Conservation (phyloP, 129 eudicot species). For the carrot (Daucus carota) region DNA sequence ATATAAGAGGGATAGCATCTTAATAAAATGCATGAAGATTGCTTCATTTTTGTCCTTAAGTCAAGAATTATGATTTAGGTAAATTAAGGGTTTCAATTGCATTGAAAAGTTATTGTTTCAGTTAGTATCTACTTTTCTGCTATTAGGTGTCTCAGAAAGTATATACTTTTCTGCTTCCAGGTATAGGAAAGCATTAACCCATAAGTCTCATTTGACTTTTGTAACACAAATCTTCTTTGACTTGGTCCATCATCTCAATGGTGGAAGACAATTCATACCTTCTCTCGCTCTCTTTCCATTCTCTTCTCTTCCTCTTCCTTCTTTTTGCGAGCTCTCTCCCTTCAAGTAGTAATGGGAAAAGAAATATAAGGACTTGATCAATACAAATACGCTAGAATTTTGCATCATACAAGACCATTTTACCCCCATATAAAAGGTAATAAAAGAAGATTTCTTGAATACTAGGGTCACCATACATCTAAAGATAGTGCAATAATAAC, state of each 20-base stretch:
- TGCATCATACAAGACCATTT: neutral
- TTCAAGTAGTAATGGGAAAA: conserved; percentile 16
- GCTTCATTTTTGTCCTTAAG: neutral
- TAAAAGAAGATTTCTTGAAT: neutral
- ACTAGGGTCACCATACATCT: neutral
- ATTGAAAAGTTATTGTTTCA: neutral
- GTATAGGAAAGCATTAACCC: neutral
- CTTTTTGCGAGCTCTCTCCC: conserved; percentile 81
- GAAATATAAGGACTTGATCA: conserved; percentile 3
- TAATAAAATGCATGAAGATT: neutral
- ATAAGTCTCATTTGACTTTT: neutral
- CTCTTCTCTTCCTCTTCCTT: conserved; percentile 91
- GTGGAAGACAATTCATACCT: conserved; percentile 38
- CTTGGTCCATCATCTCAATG: neutral
- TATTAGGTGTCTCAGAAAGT: neutral
- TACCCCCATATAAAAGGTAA: neutral
- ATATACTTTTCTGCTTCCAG: neutral
- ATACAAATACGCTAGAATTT: neutral
- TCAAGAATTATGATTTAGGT: neutral
- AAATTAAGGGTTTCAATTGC: neutral
- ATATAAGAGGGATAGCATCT: neutral
- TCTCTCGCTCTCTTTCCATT: conserved; percentile 93
- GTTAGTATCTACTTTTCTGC: neutral
- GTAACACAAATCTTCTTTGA: neutral
- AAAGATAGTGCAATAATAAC: neutral